Base-by-base conservation (phyloP, 2,329 filamentous ascomycete genomes). In the Talaromyces sp. region DNA sequence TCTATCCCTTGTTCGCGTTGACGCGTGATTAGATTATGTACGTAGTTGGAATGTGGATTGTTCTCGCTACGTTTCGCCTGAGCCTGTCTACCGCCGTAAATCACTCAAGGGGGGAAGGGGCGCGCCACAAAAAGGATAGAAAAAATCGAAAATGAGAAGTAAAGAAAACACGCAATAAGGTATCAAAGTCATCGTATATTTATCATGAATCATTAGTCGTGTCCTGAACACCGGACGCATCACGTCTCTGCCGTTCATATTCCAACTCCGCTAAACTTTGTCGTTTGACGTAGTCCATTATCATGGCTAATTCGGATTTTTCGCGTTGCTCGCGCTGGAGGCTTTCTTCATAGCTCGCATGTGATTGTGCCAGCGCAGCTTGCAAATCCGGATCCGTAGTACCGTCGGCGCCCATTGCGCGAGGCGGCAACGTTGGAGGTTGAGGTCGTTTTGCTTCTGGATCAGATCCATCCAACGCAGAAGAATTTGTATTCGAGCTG, bases 231-330 rank as follows among this genome's bases (percentile, higher is more conserved):
- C 24, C 19, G 12, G 48, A 51, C 9, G 48, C 26, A 12, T 52
- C 48, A 17, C 27, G 48, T 11, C 9, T 52, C 27, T 58, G 59
- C 31, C 51, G 58, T 32, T 56, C 31, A 27, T 53, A 54, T 29
- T 63, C 61, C 2, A 54, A 32, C 48, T 65, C 65, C 1, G 62
- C 62, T 48, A 91, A 70, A 71, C 88, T 91, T 76, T 92, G 88
- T 77, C 86, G 88, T 79, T 88, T 89, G 46, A 91, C 82, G 72
- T 90, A 91, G 67, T 91, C 88, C 70, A 92, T 72, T 9, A 92
- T 84, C 61, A 89, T 85, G 59, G 91, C 84, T 69, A 92, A 88
- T 68, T 92, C 89, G 0, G 80, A 83, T 68, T 74, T 79, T 58
- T 69, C 1, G 78, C 82, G 10, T 73, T 62, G 77, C 43, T 76